Percentiles rank a stretch among this genome's conserved stretches.
These are phyloP conservation scores for Pythium coloratum DNA, from an alignment of 352 stramenopile species.

Conservation along the genomic window DNA sequence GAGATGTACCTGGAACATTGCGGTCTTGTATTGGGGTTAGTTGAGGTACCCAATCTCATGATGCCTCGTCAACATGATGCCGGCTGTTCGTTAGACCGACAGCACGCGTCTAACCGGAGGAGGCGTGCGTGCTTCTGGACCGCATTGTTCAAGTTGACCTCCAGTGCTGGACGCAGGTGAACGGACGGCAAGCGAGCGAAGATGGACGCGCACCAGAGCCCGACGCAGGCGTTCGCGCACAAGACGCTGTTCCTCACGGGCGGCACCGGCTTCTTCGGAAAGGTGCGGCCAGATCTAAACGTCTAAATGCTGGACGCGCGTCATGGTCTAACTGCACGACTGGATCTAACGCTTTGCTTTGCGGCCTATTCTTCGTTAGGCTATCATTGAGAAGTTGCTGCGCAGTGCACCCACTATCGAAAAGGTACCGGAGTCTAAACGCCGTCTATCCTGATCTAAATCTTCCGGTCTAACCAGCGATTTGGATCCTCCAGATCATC, in stretches of 20 bases:
- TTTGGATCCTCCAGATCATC: conserved; percentile 43
- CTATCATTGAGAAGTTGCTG: conserved; percentile 80
- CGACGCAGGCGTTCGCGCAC: conserved; percentile 58
- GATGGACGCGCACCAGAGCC: conserved; percentile 20
- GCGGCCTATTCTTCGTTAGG: conserved; percentile 28
- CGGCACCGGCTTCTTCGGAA: conserved; percentile 85
- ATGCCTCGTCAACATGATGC: conserved; percentile 4
- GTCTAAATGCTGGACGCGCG: conserved; percentile 15
- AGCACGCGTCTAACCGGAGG: neutral
- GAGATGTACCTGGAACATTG: neutral
- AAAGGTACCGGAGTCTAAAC: conserved; percentile 30
- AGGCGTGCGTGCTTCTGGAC: neutral
- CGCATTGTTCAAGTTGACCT: conserved; percentile 16
- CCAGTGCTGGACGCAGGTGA: neutral
- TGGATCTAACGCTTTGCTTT: neutral
- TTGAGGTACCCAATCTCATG: conserved; percentile 1
- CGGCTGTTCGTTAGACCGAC: neutral
- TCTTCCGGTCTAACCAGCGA: neutral
- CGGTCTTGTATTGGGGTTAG: neutral
- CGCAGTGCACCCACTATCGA: conserved; percentile 58
- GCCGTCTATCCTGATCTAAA: neutral
- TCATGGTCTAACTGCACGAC: neutral
- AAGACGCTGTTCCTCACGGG: conserved; percentile 85
- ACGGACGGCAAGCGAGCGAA: neutral
- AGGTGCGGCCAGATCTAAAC: conserved; percentile 43